Conservation (phyloP, 1,139 yeast genomes). For the Groenewaldozyma sp. region DNA sequence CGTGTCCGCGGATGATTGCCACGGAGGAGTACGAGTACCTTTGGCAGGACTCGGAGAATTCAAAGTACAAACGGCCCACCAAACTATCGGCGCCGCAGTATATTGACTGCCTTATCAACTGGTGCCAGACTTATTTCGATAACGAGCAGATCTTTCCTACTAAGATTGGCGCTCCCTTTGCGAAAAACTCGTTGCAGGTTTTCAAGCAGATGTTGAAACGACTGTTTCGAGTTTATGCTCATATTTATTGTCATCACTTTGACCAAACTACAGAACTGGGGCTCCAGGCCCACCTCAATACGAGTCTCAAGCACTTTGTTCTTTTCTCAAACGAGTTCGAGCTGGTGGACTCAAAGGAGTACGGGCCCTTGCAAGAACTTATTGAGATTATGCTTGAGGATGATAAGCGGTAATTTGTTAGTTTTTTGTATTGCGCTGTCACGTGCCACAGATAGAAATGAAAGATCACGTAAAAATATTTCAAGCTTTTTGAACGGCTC, state of each 20-base stretch:
- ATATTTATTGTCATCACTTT: constrained; percentile 94
- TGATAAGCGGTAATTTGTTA: constrained; percentile 16
- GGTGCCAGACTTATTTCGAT: constrained; percentile 88
- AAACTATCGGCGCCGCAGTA: constrained; percentile 88
- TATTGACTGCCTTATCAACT: constrained; percentile 83
- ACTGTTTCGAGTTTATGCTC: constrained; percentile 92
- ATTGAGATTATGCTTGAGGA: constrained; percentile 56
- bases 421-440: constrained; percentile 6
- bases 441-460: no score
- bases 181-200: constrained; percentile 43
- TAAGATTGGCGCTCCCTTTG: constrained; percentile 77
- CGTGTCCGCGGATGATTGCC: constrained; percentile 96
- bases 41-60: constrained; percentile 66
- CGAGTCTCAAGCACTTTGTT: constrained; percentile 89
- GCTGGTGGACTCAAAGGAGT: constrained; percentile 68
- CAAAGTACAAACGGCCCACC: constrained; percentile 49
- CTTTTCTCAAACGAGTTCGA: constrained; percentile 78
- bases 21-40: constrained; percentile 93
- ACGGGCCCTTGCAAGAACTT: constrained; percentile 84
- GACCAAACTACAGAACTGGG: constrained; percentile 90
- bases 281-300: constrained; percentile 83
- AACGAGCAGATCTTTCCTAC: constrained; percentile 86
- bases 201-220: constrained; percentile 84
- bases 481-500: no score
- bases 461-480: no score